Conservation (phyloP, 2,329 filamentous ascomycete genomes). For the Teratosphaeria epicoccoides region DNA sequence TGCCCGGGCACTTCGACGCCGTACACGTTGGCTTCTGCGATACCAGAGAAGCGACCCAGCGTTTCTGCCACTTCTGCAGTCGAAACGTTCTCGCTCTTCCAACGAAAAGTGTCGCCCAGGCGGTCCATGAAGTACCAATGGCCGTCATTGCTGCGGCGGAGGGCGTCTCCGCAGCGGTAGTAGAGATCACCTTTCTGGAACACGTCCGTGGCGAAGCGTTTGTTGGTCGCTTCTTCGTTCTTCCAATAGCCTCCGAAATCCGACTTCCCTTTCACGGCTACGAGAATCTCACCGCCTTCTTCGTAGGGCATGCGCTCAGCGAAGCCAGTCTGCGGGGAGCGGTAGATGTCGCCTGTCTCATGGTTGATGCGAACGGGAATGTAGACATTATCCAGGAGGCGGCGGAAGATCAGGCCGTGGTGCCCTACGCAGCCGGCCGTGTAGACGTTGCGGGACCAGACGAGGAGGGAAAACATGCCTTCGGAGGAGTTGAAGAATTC, state of each 20-base stretch:
- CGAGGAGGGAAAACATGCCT: conserved; percentile 49
- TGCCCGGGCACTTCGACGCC: conserved; percentile 36
- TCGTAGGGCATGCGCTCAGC: conserved; percentile 52
- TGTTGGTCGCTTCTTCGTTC: conserved; percentile 54
- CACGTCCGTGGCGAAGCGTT: conserved; percentile 38
- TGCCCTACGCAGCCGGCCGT: conserved; percentile 56
- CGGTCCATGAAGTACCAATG: conserved; percentile 39
- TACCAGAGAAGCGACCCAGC: conserved; percentile 30
- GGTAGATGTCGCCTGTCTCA: conserved; percentile 54
- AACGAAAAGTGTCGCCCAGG: conserved; percentile 38
- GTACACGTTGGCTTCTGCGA: conserved; percentile 38
- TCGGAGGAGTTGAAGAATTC: conserved; percentile 75
- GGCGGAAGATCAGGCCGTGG: conserved; percentile 53
- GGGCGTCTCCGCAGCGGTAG: conserved; percentile 36
- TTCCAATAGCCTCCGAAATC: conserved; percentile 60
- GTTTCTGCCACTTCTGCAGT: conserved; percentile 36
- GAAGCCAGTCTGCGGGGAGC: conserved; percentile 58
- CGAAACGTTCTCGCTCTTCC: conserved; percentile 39
- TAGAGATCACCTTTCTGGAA: conserved; percentile 37
- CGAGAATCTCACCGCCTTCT: conserved; percentile 62
- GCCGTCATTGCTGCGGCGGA: conserved; percentile 31
- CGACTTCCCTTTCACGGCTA: conserved; percentile 46
- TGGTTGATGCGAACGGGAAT: conserved; percentile 61
- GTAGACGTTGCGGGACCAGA: conserved; percentile 48
- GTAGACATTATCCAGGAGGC: conserved; percentile 42